phyloP scores from a whole-genome alignment of 2,329 filamentous ascomycete species.

The Neodidymelliopsis sp. region DNA sequence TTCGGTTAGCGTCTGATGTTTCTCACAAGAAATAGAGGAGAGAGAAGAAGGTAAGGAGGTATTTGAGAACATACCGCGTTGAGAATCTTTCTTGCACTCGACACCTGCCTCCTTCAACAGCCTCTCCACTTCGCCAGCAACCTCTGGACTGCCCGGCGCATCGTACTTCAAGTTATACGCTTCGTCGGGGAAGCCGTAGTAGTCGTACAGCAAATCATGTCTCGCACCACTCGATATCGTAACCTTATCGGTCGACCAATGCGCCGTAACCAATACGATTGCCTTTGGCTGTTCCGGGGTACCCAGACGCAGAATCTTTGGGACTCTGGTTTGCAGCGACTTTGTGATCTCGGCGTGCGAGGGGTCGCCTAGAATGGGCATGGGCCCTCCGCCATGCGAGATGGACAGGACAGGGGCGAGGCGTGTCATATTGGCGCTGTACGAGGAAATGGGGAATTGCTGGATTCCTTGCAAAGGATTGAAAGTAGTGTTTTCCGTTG shows the following conservation, averaged over 20 bases:
- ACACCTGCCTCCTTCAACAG: constrained; percentile 59
- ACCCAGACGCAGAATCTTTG: constrained; percentile 63
- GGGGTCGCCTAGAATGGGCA: constrained; percentile 66
- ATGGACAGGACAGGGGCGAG: constrained; percentile 50
- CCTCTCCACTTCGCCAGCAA: constrained; percentile 60
- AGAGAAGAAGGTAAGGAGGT: no score
- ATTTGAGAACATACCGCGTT: constrained; percentile 45
- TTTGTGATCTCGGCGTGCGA: constrained; percentile 59
- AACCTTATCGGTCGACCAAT: constrained; percentile 62
- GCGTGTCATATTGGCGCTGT: constrained; percentile 39
- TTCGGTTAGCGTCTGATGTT: constrained; percentile 2
- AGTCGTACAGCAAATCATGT: constrained; percentile 65
- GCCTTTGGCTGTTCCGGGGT: constrained; percentile 59
- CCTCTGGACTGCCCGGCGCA: constrained; percentile 62
- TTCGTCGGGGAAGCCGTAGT: constrained; percentile 65
- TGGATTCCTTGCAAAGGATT: constrained; percentile 38
- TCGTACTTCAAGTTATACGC: constrained; percentile 64
- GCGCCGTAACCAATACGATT: constrained; percentile 66
- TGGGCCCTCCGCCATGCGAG: constrained; percentile 58
- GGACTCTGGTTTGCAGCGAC: constrained; percentile 62
- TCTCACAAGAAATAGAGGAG: neutral
- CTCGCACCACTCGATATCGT: constrained; percentile 59
- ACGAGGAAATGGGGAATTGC: constrained; percentile 35
- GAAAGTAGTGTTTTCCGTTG: constrained; percentile 31
- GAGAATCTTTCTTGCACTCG: constrained; percentile 37